Evolutionary conservation across 345 rosid genomes (phyloP).

Genomic region (Populus pruinosa): DNA sequence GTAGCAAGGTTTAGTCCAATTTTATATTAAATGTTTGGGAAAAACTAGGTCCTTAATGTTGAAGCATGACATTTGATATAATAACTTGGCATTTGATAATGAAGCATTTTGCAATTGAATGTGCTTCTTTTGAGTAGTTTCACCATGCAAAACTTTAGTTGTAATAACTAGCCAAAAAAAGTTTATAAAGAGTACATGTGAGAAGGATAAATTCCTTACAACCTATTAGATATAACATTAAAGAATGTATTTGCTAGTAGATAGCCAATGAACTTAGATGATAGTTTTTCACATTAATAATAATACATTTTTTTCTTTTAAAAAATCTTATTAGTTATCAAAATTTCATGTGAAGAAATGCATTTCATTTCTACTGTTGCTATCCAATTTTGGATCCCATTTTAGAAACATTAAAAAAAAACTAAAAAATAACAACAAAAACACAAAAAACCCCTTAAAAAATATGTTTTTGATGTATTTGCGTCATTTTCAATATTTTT

Average conservation of each 20-base stretch:
- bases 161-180: background rate
- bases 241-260: background rate
- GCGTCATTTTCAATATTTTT: no score
- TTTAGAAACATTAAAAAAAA: no score
- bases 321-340: no score
- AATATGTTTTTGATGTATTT: no score
- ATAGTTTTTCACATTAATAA: no score
- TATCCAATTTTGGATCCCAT: no score
- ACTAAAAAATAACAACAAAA: no score
- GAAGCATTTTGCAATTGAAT: background rate
- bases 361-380: no score
- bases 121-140: background rate
- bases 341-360: no score
- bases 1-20: conserved; percentile 1
- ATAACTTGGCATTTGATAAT: background rate
- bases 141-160: background rate
- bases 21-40: background rate
- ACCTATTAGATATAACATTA: background rate
- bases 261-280: no score
- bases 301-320: no score
- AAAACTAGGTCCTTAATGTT: background rate
- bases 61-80: background rate
- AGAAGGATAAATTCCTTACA: background rate
- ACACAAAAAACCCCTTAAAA: background rate
- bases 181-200: background rate